phyloP scores from a whole-genome alignment of 1,284 basidiomycete genomes.

The Erythrobasidium hasegawianum region DNA sequence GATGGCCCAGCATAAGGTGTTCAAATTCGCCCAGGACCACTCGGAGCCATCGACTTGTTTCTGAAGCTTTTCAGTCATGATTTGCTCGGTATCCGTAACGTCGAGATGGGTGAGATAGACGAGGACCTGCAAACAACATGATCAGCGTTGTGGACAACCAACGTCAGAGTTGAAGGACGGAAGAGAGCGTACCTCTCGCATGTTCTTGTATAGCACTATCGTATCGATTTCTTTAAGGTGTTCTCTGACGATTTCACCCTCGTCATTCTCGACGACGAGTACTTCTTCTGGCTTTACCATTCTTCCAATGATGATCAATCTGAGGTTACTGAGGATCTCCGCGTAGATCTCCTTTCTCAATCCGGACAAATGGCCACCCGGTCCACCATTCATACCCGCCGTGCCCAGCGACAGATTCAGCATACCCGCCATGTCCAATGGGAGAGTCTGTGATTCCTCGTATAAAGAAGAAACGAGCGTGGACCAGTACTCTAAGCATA shows the following conservation, averaged over 20 bases:
- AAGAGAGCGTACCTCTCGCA: slow-evolving; percentile 97
- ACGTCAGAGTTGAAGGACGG: no score
- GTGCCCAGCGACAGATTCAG: slow-evolving; percentile 65
- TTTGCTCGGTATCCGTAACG: slow-evolving; percentile 91
- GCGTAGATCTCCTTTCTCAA: slow-evolving; percentile 91
- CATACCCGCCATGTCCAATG: slow-evolving; percentile 73
- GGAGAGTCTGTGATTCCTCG: slow-evolving; percentile 89
- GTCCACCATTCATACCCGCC: not conserved
- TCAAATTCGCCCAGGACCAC: slow-evolving; percentile 83
- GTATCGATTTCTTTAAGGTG: slow-evolving; percentile 99
- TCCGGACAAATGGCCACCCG: slow-evolving; percentile 51
- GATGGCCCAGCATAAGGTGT: slow-evolving; percentile 99
- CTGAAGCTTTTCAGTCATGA: slow-evolving; percentile 91
- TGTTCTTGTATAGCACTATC: slow-evolving; percentile 97
- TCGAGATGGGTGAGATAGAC: slow-evolving; percentile 93
- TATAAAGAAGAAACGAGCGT: slow-evolving; percentile 99
- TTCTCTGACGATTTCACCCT: slow-evolving; percentile 98
- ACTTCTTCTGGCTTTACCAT: slow-evolving; percentile 99
- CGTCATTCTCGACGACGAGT: slow-evolving; percentile 97
- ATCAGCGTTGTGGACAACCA: no score
- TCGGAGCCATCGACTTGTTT: slow-evolving; percentile 62
- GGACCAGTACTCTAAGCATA: slow-evolving; percentile 97
- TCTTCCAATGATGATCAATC: slow-evolving; percentile 94
- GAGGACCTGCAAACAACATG: slow-evolving; percentile 27
- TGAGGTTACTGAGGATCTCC: slow-evolving; percentile 89